A percentile compares a stretch with the other conserved stretches of the same genome.
Conservation (phyloP, 805 yeast genomes). For the Schizosaccharomyces octosporus region DNA sequence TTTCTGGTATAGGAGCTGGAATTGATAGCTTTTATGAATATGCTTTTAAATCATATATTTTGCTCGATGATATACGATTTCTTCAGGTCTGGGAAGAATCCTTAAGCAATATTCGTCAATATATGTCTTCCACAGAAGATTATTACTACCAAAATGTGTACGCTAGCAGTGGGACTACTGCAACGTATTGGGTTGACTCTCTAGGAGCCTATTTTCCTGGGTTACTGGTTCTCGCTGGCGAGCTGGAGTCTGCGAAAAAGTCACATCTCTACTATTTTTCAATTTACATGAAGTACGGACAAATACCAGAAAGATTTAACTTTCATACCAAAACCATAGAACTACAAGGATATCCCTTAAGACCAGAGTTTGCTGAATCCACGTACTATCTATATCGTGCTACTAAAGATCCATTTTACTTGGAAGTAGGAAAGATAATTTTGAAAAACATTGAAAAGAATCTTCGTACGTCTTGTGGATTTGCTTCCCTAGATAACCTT, state of each 20-base stretch:
- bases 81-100: slow-evolving; percentile 31
- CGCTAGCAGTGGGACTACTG: slow-evolving; percentile 23
- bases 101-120: slow-evolving; percentile 31
- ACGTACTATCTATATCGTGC: slow-evolving; percentile 65
- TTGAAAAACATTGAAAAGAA: slow-evolving; percentile 28
- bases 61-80: slow-evolving; percentile 38
- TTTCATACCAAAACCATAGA: slow-evolving; percentile 15
- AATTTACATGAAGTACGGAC: slow-evolving; percentile 56
- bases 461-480: slow-evolving; percentile 49
- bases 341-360: slow-evolving; percentile 48
- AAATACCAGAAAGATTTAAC: slow-evolving; percentile 77
- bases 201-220: slow-evolving; percentile 80
- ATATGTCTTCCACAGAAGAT: slow-evolving; percentile 20
- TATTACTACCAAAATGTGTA: slow-evolving; percentile 37
- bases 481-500: slow-evolving; percentile 50
- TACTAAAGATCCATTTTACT: slow-evolving; percentile 61
- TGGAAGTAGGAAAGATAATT: slow-evolving; percentile 47
- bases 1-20: slow-evolving; percentile 75
- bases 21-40: slow-evolving; percentile 80
- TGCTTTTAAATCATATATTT: slow-evolving; percentile 48
- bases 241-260: slow-evolving; percentile 35
- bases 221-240: slow-evolving; percentile 54
- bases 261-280: slow-evolving; percentile 42
- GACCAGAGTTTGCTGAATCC: slow-evolving; percentile 83
- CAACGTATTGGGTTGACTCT: slow-evolving; percentile 58